These are phyloP conservation scores for Chimonanthus salicifolius DNA, from an alignment of 164 flowering plant genomes.

Conservation along the genomic window DNA sequence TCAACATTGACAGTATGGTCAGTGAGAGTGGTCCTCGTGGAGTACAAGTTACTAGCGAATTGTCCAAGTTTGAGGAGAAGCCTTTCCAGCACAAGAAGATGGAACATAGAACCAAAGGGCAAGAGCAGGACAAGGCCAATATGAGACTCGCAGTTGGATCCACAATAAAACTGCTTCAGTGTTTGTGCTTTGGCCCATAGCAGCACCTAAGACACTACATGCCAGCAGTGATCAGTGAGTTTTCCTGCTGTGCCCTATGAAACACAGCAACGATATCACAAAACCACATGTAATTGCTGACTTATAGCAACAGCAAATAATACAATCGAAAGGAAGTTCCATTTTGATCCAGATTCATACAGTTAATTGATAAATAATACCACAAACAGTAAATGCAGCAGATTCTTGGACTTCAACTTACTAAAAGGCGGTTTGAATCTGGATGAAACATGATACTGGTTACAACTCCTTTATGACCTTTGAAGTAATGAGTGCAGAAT, in stretches of 20 bases:
- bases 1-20: neutral
- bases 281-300: neutral
- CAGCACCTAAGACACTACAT: no score
- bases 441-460: constrained; percentile 70
- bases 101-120: neutral
- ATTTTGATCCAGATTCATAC: no score
- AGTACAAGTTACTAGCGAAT: neutral
- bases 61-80: neutral
- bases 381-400: neutral
- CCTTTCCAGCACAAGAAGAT: neutral
- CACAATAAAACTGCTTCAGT: no score
- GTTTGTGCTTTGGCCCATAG: no score
- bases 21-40: neutral
- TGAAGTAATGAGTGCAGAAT: constrained; percentile 84
- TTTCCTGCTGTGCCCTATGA: no score
- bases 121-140: neutral
- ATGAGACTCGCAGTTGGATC: no score
- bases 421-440: constrained; percentile 49
- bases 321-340: neutral
- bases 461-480: constrained; percentile 81
- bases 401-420: constrained; percentile 24
- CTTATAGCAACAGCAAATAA: neutral
- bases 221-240: no score
- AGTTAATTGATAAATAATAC: no score
- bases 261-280: neutral